Base-by-base conservation (phyloP, 768 basidiomycete genomes). In the Psilocybe azurescens region DNA sequence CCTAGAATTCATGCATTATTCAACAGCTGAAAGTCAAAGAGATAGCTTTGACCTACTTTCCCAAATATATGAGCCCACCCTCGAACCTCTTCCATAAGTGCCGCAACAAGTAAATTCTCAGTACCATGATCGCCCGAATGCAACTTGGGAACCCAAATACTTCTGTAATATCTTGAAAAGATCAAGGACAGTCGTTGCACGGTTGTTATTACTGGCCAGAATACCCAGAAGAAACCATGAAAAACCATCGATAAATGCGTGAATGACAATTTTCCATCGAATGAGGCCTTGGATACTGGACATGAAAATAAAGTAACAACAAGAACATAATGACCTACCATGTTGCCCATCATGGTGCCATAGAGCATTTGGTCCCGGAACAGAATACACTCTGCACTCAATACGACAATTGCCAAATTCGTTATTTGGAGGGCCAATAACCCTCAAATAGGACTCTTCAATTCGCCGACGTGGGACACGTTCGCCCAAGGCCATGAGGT, bases 341-440 rank as follows among this genome's bases (percentile, higher is more conserved):
- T 76, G 75, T 51, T 76, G 73, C 2, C 75, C 72, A 65, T 76
- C 72, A 56, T 74, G 69, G 63, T 75, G 73, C 73, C 73, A 75
- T 4, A 74, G 62, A 3, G 74, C 59, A 10, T 49, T 49, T 13
- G 9, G 28, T 3, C 20, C n/a, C 16, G 48, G 18, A 5, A 49
- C 48, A 13, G 16, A n/a, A 10, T 49, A 49, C 5, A 49, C 48
- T 10, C 48, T 9, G 16, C 48, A 24, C 20, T 20, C 20, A 20
- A 20, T 20, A 20, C 20, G 20, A 20, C 20, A 1, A 20, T 20
- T 20, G 20, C 20, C 20, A 20, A 20, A 20, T 20, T 20, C 1
- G 20, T 20, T 20, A 20, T 20, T 20, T 20, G 20, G 20, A 20
- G 20, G 20, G 20, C 20, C 20, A 20, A 20, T 20, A 20, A 20